These are phyloP conservation scores for Wickerhamiella hasegawae DNA, from an alignment of 805 yeast genomes.

Conservation along the genomic window DNA sequence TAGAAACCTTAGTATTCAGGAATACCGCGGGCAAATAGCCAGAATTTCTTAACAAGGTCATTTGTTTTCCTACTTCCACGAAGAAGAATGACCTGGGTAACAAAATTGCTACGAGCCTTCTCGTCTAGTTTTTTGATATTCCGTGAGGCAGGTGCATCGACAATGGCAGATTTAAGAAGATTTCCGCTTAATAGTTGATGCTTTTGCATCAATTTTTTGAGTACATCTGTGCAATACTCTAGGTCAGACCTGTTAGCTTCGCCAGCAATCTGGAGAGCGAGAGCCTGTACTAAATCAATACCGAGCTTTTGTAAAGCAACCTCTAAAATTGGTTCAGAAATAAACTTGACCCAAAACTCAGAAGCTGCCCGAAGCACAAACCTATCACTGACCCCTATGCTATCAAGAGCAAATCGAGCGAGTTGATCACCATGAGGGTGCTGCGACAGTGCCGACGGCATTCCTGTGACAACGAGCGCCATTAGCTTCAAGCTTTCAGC, in stretches of 20 bases:
- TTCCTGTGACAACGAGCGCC: constrained; percentile 11
- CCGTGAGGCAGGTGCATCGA: constrained; percentile 9
- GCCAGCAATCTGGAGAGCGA: constrained; percentile 28
- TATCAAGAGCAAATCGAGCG: constrained; percentile 24
- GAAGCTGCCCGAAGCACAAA: constrained; percentile 37
- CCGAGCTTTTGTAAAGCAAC: constrained; percentile 19
- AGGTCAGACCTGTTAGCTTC: constrained; percentile 29
- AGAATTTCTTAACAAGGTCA: constrained; percentile 18
- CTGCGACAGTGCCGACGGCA: constrained; percentile 8
- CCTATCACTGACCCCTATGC: constrained; percentile 34
- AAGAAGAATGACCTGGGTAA: constrained; percentile 17
- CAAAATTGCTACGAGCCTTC: constrained; percentile 14
- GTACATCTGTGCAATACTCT: constrained; percentile 26
- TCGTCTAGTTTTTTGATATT: constrained; percentile 6
- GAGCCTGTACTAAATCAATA: constrained; percentile 19
- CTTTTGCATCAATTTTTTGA: constrained; percentile 22
- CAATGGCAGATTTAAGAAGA: constrained; percentile 8
- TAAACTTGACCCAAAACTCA: constrained; percentile 38
- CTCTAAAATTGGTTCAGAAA: constrained; percentile 14
- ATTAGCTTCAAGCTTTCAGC: constrained; percentile 18
- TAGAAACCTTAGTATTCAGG: constrained; percentile 13
- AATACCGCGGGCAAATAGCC: constrained; percentile 21
- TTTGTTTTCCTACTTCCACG: constrained; percentile 19
- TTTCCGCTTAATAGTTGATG: constrained; percentile 7
- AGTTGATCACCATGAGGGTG: constrained; percentile 13